Evolutionary conservation across 257 asterid genomes (phyloP), one percentile per base, ranked within the genome.

Genomic region (Handroanthus guayacan): DNA sequence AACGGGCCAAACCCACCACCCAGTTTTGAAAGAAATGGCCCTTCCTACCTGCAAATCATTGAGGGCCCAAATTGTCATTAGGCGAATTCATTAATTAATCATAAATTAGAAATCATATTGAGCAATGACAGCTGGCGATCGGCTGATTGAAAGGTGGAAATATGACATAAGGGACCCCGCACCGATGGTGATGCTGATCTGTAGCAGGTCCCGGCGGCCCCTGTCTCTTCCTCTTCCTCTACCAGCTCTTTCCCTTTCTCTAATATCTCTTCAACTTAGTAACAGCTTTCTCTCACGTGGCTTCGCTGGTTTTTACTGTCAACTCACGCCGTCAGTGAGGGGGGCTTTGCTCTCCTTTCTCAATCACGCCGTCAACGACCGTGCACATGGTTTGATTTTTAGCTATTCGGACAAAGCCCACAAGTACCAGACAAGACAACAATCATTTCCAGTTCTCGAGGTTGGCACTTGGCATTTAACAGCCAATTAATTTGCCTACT

Each of bases 91-190:
- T 8, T n/a, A 55, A 41, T 34, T 44, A 55, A 52, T 62, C n/a
- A 58, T 60, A 52, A 71, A 41, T 34, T 55, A 50, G 84, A 81
- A 82, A 73, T 39, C 1, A 14, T 9, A 1, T 5, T 9, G 38
- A 25, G 36, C 14, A 47, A 56, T 50, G 78, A 81, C 87, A 88
- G 86, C 92, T 86, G 89, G 85, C 89, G 67, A 75, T 67, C 14
- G 54, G 68, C 43, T 63, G 76, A 82, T 67, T 72, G 81, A 36
- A 9, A 81, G 89, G 87, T 85, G 88, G 87, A 86, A 82, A 81
- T 18, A 67, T 78, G 80, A 66, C 36, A 41, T 11, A 55, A 62
- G 73, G 91, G 88, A 7, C 5, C 84, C 87, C 87, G 4, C 61
- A 0, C 54, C 62, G 83, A 81, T 87, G 58, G 78, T 72, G 78